Evolutionary conservation across 192 early-diverging fungal species (phyloP), one percentile per base, ranked within the genome.

Genomic region (Fimicolochytrium jonesii): DNA sequence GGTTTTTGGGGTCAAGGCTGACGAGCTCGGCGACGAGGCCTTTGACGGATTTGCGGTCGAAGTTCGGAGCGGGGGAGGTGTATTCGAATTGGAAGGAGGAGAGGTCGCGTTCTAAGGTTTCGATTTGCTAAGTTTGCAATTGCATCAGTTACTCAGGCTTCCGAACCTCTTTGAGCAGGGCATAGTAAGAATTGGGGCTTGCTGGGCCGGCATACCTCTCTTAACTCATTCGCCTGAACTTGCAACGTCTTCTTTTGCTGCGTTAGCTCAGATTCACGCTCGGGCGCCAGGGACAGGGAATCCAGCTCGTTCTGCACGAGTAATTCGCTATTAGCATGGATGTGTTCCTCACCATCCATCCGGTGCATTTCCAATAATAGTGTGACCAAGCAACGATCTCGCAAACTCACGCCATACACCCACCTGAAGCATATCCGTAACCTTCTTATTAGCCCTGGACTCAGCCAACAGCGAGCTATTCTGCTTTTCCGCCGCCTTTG

Each of bases 21-120:
- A 99, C 84, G 35, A 99, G 70, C 61, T 94, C 83, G 0, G 92
- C 97, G 23, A 98, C 90, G n/a, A 95, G 74, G 3, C 97, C 97
- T 64, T 90, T 92, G 41, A 99, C 93, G 61, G 87, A 79, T 43
- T 77, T 74, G 3, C 90, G 88, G 68, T 96, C 88, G 83, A 99
- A 96, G 70, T 88, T 85, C 4, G 89, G 86, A 22, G 78, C 71
- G 0, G 95, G 97, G 51, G 95, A 84, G 23, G 70, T 72, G 71
- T 96, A 99, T 35, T 80, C 66, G 59, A 99, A 97, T 23, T 92
- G 49, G 18, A 75, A 45, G 18, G 52, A 46, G 20, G 37, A 51
- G 29, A 77, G 73, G 13, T 73, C 63, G 20, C 67, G 41, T 52
- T 79, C 74, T 22, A 76, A 39, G 0, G 42, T 23, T 7, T 70